Evolutionary conservation across 2,329 filamentous ascomycete species (phyloP), one percentile per base, ranked within the genome.

Genomic region (Albifimbria verrucaria): DNA sequence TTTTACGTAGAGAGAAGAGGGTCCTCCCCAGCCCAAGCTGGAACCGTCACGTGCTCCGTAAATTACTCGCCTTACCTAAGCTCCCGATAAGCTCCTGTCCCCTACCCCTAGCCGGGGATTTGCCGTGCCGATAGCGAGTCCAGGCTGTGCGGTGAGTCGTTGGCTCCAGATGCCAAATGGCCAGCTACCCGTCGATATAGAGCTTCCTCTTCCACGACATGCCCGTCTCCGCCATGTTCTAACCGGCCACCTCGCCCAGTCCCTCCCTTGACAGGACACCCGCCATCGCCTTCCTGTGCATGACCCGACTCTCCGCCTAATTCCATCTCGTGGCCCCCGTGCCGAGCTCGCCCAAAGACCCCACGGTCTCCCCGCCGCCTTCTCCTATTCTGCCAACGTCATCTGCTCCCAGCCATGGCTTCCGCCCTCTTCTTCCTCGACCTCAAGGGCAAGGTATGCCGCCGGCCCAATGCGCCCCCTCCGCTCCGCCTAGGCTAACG

Each of bases 371-470:
- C 57, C 54, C 59, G 62, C 55, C 58, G 52, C 53, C 57, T 60
- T 57, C 55, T 52, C 55, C 55, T 59, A 59, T 49, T 45, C 49
- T 51, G 52, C 53, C 54, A 56, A 59, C 62, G 23, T 21, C 62
- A 59, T 60, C 58, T 58, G 60, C 55, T 58, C 52, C 53, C 52
- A 53, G 80, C 64, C 70, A 99, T 99, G 94, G 94, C 94, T 64
- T 99, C 94, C 56, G 94, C 94, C 60, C 72, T 99, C 67, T 99
- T 99, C 83, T 99, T 99, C 73, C 88, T 99, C 67, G 94, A 99
- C 74, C 83, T 99, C 63, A 99, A 99, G 91, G 94, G 94, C 90
- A 99, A 99, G 89, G 92, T 95, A 65, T 49, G 60, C 58, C 24
- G n/a, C n/a, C n/a, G n/a, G n/a, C n/a, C n/a, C n/a, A n/a, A 32